A percentile compares a stretch with the other conserved stretches of the same genome.
Evolutionary conservation across 148 eudicot species (phyloP).

Genomic region (Tetragonia tetragonoides): DNA sequence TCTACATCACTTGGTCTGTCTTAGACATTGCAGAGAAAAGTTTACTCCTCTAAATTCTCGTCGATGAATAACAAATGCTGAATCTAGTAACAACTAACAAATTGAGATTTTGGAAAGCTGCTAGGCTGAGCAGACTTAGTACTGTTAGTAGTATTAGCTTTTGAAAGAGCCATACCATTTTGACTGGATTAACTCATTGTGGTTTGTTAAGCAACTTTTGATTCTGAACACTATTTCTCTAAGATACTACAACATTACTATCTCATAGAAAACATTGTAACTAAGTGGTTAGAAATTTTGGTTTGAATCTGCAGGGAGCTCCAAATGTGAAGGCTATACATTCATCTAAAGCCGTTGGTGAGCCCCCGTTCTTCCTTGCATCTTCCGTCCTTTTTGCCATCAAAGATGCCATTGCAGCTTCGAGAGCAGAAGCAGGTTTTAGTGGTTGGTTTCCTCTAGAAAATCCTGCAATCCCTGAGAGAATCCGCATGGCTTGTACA

Average conservation of each 20-base stretch:
- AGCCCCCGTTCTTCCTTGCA: constrained; percentile 96
- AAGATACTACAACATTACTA: no score
- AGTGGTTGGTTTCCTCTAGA: constrained; percentile 91
- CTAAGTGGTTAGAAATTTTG: not conserved
- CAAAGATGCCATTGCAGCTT: constrained; percentile 84
- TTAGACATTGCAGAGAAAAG: no score
- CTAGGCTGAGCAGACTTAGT: not conserved
- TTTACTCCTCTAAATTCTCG: no score
- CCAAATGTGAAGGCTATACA: constrained; percentile 89
- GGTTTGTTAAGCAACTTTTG: no score
- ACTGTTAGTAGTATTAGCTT: not conserved
- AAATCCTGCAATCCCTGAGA: constrained; percentile 93
- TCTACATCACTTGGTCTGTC: no score
- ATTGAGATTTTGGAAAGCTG: not conserved
- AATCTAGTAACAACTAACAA: not conserved
- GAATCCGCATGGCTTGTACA: constrained; percentile 86
- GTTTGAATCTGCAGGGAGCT: constrained; percentile 51
- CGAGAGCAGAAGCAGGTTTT: constrained; percentile 68
- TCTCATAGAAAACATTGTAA: not conserved
- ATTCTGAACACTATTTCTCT: no score
- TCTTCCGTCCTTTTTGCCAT: constrained; percentile 86
- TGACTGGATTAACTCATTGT: no score
- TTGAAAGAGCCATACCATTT: not conserved
- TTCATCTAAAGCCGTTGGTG: constrained; percentile 97
- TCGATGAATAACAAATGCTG: no score